Percentiles rank a stretch among this genome's conserved stretches.
Conservation (phyloP, 768 basidiomycete genomes). For the Amanita muscaria region DNA sequence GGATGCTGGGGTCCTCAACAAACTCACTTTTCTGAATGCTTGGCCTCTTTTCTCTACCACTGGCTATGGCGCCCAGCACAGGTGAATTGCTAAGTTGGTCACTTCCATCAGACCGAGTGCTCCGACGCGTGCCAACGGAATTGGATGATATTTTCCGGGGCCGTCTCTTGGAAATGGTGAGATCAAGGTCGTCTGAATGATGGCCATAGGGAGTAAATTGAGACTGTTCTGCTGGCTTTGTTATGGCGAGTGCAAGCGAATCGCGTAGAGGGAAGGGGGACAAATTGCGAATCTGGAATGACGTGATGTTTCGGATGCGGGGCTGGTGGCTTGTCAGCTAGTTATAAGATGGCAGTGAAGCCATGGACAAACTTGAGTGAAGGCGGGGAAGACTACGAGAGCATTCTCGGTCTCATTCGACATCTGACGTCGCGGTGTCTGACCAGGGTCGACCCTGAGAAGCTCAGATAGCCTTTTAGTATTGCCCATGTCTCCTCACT, state of each 20-base stretch:
- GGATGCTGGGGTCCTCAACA: conserved; percentile 11
- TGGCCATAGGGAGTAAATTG: conserved; percentile 51
- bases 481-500: not conserved
- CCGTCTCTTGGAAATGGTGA: conserved; percentile 49
- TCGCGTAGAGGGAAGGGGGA: conserved; percentile 82
- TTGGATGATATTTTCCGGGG: conserved; percentile 51
- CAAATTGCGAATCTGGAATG: conserved; percentile 70
- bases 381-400: not conserved
- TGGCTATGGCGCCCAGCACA: conserved; percentile 13
- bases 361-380: conserved; percentile 1
- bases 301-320: conserved; percentile 64
- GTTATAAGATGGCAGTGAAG: not conserved
- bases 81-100: conserved; percentile 25
- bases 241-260: conserved; percentile 64
- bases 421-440: too few relatives aligned
- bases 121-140: conserved; percentile 43
- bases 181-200: conserved; percentile 63
- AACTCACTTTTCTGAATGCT: conserved; percentile 20
- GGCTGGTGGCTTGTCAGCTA: conserved; percentile 30
- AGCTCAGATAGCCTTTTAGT: too few relatives aligned
- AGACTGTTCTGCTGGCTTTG: conserved; percentile 53
- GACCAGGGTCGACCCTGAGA: conserved; percentile 4
- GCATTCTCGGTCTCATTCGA: not conserved
- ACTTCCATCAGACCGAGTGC: conserved; percentile 35
- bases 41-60: conserved; percentile 31